Percentiles rank a stretch among this genome's conserved stretches.
Conservation (phyloP, 2,329 filamentous ascomycete genomes). For the Hansfordia pulvinata region DNA sequence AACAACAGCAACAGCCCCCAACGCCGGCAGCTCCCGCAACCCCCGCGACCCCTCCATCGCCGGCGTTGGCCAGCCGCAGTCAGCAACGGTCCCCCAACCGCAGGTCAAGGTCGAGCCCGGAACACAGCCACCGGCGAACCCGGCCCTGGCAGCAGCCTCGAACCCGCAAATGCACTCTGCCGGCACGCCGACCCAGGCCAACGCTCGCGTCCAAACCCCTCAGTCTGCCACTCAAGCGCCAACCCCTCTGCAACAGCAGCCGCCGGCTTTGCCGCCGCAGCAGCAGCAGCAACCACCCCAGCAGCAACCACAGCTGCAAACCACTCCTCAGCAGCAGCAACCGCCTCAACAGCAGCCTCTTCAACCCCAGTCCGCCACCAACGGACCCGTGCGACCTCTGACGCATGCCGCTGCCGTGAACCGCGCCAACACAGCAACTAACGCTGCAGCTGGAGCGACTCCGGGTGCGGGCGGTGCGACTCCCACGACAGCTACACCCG, state of each 20-base stretch:
- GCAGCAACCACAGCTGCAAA: too few relatives aligned
- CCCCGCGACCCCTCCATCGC: too few relatives aligned
- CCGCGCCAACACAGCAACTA: constrained; percentile 16
- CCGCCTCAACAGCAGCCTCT: constrained; percentile 5
- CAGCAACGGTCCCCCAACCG: constrained; percentile 10
- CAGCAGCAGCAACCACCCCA: too few relatives aligned
- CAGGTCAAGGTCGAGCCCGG: constrained; percentile 23
- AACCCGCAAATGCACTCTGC: constrained; percentile 22
- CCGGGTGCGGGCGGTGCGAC: constrained; percentile 14
- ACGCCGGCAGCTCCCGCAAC: constrained; percentile 9
- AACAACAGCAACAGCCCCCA: constrained; percentile 10
- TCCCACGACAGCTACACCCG: constrained; percentile 10
- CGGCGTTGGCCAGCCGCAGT: constrained; percentile 10
- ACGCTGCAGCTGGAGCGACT: constrained; percentile 12
- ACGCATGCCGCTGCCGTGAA: constrained; percentile 16
- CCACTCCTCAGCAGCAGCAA: too few relatives aligned
- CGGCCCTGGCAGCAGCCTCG: constrained; percentile 24
- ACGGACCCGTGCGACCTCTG: constrained; percentile 10
- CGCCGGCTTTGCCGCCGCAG: constrained; percentile 10
- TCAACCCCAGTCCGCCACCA: constrained; percentile 8
- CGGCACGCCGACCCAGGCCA: constrained; percentile 34
- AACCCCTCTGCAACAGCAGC: constrained; percentile 9
- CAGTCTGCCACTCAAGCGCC: constrained; percentile 25
- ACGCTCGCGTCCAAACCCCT: constrained; percentile 33
- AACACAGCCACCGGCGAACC: constrained; percentile 29